Conservation (phyloP, 805 yeast species). For the Metahyphopichia silvanorum region DNA sequence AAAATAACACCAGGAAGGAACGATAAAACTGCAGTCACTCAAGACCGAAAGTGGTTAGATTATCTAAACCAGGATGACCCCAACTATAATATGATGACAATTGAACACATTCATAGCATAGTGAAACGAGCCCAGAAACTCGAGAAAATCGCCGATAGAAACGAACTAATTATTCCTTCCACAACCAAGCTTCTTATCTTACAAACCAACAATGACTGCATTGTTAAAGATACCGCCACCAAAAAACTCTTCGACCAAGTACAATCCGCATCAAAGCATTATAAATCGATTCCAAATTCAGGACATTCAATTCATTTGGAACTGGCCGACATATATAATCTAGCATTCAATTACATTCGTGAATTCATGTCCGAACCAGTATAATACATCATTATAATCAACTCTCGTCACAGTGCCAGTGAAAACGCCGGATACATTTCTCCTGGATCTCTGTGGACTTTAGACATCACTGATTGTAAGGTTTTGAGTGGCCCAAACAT, state of each 20-base stretch:
- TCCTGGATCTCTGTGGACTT: no score
- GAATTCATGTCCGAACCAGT: no score
- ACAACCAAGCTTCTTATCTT: constrained; percentile 6
- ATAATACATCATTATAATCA: no score
- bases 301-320: constrained; percentile 10
- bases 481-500: constrained; percentile 7
- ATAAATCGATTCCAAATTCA: constrained; percentile 1
- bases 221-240: constrained; percentile 3
- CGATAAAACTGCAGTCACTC: constrained; percentile 1
- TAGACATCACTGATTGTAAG: constrained; percentile 3
- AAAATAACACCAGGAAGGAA: not conserved
- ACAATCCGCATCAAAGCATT: constrained; percentile 3
- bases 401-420: no score
- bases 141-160: not conserved
- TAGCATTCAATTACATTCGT: constrained; percentile 1
- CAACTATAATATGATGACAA: constrained; percentile 6
- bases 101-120: constrained; percentile 6
- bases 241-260: constrained; percentile 3
- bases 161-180: not conserved
- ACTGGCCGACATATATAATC: constrained; percentile 5
- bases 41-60: constrained; percentile 5
- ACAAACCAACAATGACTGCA: constrained; percentile 6
- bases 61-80: constrained; percentile 4
- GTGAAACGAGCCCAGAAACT: constrained; percentile 5
- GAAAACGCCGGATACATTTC: no score